Conservation (phyloP, 2,329 filamentous ascomycete genomes). For the Fusarium caatingaense region DNA sequence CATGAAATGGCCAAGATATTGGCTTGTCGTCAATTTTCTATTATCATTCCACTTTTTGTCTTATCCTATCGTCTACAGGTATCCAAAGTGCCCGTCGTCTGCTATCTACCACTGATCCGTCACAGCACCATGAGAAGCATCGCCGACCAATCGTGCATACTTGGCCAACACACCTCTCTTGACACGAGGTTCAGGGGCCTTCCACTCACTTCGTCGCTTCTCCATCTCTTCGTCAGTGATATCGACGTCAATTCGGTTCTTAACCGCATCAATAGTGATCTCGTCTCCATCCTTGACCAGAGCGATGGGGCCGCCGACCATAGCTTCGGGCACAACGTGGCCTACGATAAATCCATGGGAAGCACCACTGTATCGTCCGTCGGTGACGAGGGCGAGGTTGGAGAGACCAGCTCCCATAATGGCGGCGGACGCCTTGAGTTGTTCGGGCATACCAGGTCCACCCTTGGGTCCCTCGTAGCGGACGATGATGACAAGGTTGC, state of each 20-base stretch:
- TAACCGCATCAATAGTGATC: slow-evolving; percentile 87
- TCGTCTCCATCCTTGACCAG: slow-evolving; percentile 83
- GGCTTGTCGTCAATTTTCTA: slow-evolving; percentile 8
- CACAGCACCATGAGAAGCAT: slow-evolving; percentile 91
- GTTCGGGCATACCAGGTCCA: slow-evolving; percentile 96
- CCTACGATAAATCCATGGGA: slow-evolving; percentile 94
- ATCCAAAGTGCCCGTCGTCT: not conserved
- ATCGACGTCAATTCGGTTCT: slow-evolving; percentile 77
- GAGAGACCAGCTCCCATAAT: slow-evolving; percentile 92
- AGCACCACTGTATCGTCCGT: slow-evolving; percentile 89
- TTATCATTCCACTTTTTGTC: slow-evolving; percentile 10
- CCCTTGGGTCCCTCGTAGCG: slow-evolving; percentile 95
- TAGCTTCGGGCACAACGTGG: slow-evolving; percentile 91
- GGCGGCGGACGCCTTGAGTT: slow-evolving; percentile 86
- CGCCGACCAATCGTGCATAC: slow-evolving; percentile 87
- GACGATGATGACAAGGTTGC: slow-evolving; percentile 90
- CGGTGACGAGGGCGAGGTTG: slow-evolving; percentile 91
- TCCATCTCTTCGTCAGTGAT: slow-evolving; percentile 77
- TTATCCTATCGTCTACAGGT: not conserved
- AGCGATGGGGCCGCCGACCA: slow-evolving; percentile 87
- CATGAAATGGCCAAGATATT: too few species aligned
- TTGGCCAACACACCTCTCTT: slow-evolving; percentile 89
- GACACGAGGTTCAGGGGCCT: slow-evolving; percentile 75
- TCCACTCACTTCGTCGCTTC: slow-evolving; percentile 74
- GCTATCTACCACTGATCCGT: slow-evolving; percentile 68